phyloP scores from a whole-genome alignment of 2,329 filamentous ascomycete genomes.

The Hortaea werneckii region DNA sequence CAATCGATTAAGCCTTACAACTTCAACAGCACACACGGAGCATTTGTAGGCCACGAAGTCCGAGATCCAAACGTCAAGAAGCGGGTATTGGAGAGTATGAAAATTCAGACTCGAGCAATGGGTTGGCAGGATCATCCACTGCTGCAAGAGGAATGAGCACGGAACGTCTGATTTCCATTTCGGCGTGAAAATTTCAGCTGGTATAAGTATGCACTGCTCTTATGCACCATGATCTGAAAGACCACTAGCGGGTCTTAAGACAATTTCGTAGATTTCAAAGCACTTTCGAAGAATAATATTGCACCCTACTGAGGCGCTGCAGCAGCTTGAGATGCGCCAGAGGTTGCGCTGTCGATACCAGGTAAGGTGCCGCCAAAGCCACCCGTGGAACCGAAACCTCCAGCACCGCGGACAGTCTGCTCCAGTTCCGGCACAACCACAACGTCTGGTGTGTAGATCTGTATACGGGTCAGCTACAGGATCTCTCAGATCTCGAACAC shows the following conservation, averaged over 20 bases:
- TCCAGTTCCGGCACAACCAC: slow-evolving; percentile 80
- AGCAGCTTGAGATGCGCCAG: not conserved
- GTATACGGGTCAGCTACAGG: not conserved
- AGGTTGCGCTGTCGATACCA: slow-evolving; percentile 14
- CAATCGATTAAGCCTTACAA: slow-evolving; percentile 49
- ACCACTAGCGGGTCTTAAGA: too few species aligned
- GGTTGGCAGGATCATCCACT: slow-evolving; percentile 17
- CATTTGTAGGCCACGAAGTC: slow-evolving; percentile 56
- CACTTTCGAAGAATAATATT: too few species aligned
- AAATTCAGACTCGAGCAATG: slow-evolving; percentile 51
- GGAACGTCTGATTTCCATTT: too few species aligned
- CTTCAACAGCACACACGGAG: slow-evolving; percentile 58
- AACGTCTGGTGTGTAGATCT: slow-evolving; percentile 87
- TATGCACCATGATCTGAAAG: too few species aligned
- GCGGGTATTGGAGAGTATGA: slow-evolving; percentile 64
- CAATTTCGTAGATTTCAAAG: too few species aligned
- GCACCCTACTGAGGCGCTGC: not conserved
- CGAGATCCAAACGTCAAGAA: slow-evolving; percentile 46
- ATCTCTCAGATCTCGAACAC: not conserved
- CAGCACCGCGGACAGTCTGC: slow-evolving; percentile 80
- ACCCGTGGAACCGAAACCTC: slow-evolving; percentile 86
- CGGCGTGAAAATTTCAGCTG: too few species aligned
- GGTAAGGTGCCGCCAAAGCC: slow-evolving; percentile 27
- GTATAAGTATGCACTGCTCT: too few species aligned
- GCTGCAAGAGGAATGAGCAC: slow-evolving; percentile 12